Base-by-base conservation (phyloP, 2,329 filamentous ascomycete genomes). In the Pestalotiopsis sp. region DNA sequence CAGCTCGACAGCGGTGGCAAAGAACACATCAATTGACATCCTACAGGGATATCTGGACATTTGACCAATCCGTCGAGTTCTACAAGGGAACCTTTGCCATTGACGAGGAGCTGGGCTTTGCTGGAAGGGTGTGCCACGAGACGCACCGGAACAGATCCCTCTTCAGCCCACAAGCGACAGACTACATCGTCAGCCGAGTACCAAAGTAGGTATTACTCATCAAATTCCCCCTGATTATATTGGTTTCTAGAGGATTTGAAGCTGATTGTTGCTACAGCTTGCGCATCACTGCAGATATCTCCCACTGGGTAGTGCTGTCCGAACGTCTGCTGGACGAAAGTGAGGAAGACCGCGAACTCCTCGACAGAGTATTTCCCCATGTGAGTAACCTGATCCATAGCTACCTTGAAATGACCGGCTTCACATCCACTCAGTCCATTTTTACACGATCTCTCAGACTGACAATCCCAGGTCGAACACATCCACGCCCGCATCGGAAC, bases 401-500 rank as follows among this genome's bases (percentile, higher is more conserved):
- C 3, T 25, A 20, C 56, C 56, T 49, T 17, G 41, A n/a, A n/a
- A n/a, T n/a, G n/a, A n/a, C n/a, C n/a, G n/a, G n/a, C n/a, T n/a
- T n/a, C n/a, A n/a, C n/a, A n/a, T n/a, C n/a, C n/a, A n/a, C n/a
- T n/a, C n/a, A n/a, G n/a, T n/a, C n/a, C n/a, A n/a, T n/a, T n/a
- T n/a, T n/a, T n/a, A n/a, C n/a, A n/a, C n/a, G n/a, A n/a, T n/a
- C n/a, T n/a, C n/a, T n/a, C n/a, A n/a, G n/a, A n/a, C n/a, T n/a
- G n/a, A n/a, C n/a, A n/a, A n/a, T n/a, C n/a, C n/a, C n/a, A n/a
- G 78, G 78, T 80, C 13, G 69, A 74, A 36, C 78, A 80, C 58
- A 78, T 80, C 25, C 79, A 80, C 64, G 72, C 78, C 1, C 73
- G 79, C 31, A 79, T 79, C 20, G 77, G 79, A 17, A 80, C 78